A percentile compares a stretch with the other conserved stretches of the same genome.
Evolutionary conservation across 1,284 basidiomycete genomes (phyloP).

Genomic region (Butyriboletus appendiculatus): DNA sequence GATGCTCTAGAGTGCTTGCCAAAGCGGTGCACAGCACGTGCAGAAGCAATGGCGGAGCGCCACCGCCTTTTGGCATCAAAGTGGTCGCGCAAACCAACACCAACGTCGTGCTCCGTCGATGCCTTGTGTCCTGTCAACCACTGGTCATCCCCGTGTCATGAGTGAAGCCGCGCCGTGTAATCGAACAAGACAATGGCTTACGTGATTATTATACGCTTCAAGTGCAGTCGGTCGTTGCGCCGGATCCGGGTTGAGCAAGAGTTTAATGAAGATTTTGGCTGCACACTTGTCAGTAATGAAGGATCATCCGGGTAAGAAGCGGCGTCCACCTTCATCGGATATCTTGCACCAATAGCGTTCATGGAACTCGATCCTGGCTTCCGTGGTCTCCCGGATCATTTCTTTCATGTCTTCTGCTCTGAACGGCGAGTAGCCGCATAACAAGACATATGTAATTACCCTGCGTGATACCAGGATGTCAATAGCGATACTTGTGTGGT

Average conservation of each 20-base stretch:
- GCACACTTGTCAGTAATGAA: constrained; percentile 3
- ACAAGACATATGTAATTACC: constrained; percentile 90
- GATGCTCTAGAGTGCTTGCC: constrained; percentile 42
- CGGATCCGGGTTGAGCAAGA: constrained; percentile 77
- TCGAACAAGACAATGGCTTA: constrained; percentile 13
- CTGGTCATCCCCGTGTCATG: constrained; percentile 34
- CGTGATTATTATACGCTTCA: constrained; percentile 65
- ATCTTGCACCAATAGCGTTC: constrained; percentile 95
- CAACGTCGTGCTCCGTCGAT: constrained; percentile 71
- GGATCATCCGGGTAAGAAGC: neutral
- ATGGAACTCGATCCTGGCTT: constrained; percentile 87
- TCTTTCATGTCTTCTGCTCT: constrained; percentile 79
- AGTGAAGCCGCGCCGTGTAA: neutral
- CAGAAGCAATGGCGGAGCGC: constrained; percentile 65
- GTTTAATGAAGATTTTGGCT: constrained; percentile 87
- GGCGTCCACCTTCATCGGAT: constrained; percentile 58
- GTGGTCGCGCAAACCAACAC: constrained; percentile 70
- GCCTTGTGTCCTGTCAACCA: constrained; percentile 69
- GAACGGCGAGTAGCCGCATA: constrained; percentile 95
- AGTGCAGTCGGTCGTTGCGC: constrained; percentile 70
- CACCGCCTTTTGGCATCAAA: constrained; percentile 73
- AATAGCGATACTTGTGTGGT: neutral
- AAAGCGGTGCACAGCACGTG: constrained; percentile 55
- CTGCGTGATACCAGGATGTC: constrained; percentile 41
- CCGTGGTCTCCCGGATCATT: constrained; percentile 80